Evolutionary conservation across 441 rosid species (phyloP).

Genomic region (Corymbia calophylla): DNA sequence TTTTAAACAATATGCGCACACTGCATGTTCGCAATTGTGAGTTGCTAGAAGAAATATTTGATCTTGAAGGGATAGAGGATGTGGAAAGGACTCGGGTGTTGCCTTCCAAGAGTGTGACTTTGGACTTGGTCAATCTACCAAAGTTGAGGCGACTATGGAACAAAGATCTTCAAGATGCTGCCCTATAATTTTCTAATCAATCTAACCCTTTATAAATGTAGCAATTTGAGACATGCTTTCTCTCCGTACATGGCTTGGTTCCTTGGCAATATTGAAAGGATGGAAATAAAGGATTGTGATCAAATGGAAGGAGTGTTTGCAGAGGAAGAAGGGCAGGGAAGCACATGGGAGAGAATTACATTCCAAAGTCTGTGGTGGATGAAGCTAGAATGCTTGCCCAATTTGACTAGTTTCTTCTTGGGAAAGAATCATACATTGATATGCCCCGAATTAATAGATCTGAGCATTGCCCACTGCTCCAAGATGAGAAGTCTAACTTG

Average conservation of each 20-base stretch:
- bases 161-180: not conserved
- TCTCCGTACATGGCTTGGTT: not conserved
- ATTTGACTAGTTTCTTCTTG: not conserved
- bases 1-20: not conserved
- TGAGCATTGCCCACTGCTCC: not conserved
- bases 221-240: not conserved
- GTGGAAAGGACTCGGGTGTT: not conserved
- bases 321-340: not conserved
- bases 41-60: not conserved
- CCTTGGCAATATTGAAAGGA: not conserved
- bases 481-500: not conserved
- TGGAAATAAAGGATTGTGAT: not conserved
- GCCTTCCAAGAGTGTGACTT: not conserved
- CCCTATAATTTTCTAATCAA: not conserved
- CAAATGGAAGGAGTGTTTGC: not conserved
- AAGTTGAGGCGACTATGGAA: not conserved
- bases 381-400: not conserved
- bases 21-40: not conserved
- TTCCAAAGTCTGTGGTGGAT: not conserved
- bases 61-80: not conserved
- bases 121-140: not conserved
- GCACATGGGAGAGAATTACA: not conserved
- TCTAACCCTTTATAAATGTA: not conserved
- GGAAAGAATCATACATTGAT: not conserved
- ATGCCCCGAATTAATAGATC: fast-evolving